Base-by-base conservation (phyloP, 768 basidiomycete genomes). In the Pleurotus sapidus region DNA sequence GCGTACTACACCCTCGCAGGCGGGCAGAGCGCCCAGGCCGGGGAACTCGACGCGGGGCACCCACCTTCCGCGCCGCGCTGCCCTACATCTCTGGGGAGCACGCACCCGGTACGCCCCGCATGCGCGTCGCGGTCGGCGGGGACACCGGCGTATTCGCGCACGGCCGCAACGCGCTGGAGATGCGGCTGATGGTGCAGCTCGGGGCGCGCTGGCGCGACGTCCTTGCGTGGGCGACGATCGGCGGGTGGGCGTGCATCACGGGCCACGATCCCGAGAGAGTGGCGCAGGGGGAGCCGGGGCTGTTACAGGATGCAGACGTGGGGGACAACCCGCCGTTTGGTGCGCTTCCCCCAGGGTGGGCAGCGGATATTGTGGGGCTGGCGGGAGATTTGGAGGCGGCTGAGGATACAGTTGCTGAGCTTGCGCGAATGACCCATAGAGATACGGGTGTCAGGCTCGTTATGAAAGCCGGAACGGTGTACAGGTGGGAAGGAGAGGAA, bases 91-190 rank as follows among this genome's bases (percentile, higher is more conserved):
- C 79, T 8, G 74, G 76, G 54, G 49, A 46, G 18, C 51, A 48
- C 14, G 23, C 24, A 11, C 50, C 55, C 8, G 46, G 57, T 6
- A 25, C 39, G 18, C 47, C 49, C 8, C 58, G 60, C 7, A 60
- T 67, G 15, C 54, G 61, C 5, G 75, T 88, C 54, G 83, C 83
- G 5, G 82, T 81, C 63, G 85, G 86, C 5, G 84, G 86, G 1
- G 84, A 88, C 67, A 88, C 86, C 2, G 86, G 85, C 7, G 77
- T 79, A 2, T 88, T 87, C 65, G 62, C 78, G 15, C 86, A 86
- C 63, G 86, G 84, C 1, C 70, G 76, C 60, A 88, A 88, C 63
- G 76, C 81, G 24, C 67, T 81, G 42, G 86, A 88, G 73, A 71
- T 88, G 75, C 70, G 77, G 61, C 66, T 86, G 27, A 87, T 87